phyloP scores from a whole-genome alignment of 2,329 filamentous ascomycete genomes.

The Lachnellula occidentalis region DNA sequence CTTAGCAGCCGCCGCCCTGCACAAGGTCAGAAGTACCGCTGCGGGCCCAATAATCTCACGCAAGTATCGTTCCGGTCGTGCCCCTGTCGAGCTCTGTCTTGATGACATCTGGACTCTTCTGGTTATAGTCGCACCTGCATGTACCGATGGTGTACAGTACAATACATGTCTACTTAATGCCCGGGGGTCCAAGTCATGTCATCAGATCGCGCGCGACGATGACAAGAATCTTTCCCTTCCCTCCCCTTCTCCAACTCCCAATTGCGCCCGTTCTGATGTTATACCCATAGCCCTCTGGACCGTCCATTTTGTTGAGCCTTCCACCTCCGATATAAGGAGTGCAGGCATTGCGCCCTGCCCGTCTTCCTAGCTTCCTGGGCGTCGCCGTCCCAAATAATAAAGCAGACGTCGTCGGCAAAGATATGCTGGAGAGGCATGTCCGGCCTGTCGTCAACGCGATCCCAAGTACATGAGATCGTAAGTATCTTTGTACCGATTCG shows the following conservation, averaged over 20 bases:
- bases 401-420: constrained; percentile 16
- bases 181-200: constrained; percentile 24
- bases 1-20: background rate
- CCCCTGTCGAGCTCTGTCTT: constrained; percentile 23
- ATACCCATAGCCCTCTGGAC: background rate
- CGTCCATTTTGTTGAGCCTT: constrained; percentile 2
- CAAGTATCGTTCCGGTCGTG: constrained; percentile 21
- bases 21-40: constrained; percentile 44
- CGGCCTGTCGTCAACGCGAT: constrained; percentile 22
- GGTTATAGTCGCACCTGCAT: constrained; percentile 23
- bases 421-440: constrained; percentile 27
- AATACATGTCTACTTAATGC: constrained; percentile 18
- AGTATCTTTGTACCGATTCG: constrained; percentile 28
- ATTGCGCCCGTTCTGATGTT: background rate
- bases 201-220: constrained; percentile 23
- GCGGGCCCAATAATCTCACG: constrained; percentile 27
- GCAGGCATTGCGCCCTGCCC: constrained; percentile 1
- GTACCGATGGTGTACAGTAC: constrained; percentile 24
- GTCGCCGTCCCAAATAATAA: no score
- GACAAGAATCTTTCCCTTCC: constrained; percentile 1
- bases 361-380: background rate
- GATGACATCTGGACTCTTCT: constrained; percentile 20
- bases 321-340: constrained; percentile 7
- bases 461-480: constrained; percentile 25
- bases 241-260: background rate